Percentiles rank a stretch among this genome's conserved stretches.
Evolutionary conservation across 2,329 filamentous ascomycete genomes (phyloP).

Genomic region (Colletotrichum cordylinicola): DNA sequence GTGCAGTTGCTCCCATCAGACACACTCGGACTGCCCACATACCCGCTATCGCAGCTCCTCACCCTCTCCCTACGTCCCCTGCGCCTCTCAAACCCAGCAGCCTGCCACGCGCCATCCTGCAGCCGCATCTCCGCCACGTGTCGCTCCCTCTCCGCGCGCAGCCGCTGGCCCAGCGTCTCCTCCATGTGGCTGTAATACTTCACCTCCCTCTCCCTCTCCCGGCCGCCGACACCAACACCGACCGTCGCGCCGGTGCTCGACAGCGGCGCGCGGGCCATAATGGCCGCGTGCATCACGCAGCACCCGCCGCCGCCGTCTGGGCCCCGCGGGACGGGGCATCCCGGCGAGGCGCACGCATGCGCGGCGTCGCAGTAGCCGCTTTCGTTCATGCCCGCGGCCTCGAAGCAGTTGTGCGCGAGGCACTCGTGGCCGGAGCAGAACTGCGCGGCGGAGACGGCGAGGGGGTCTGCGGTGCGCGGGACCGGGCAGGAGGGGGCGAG

Average conservation of each 20-base stretch:
- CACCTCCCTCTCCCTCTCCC: not conserved
- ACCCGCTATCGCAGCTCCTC: slow-evolving; percentile 20
- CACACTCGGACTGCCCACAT: slow-evolving; percentile 7
- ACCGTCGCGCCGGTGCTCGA: not conserved
- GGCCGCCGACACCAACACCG: not conserved
- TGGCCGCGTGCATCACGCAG: slow-evolving; percentile 11
- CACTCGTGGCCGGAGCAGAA: slow-evolving; percentile 22
- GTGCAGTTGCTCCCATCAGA: slow-evolving; percentile 3
- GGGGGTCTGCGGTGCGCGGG: slow-evolving; percentile 17
- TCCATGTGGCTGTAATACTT: slow-evolving; percentile 7
- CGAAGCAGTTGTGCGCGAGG: not conserved
- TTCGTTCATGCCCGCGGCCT: not conserved
- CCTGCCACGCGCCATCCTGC: not conserved
- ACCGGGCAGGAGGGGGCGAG: not conserved
- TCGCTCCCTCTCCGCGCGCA: slow-evolving; percentile 15
- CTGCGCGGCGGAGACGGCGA: not conserved
- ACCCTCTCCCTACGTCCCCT: not conserved
- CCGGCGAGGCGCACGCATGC: slow-evolving; percentile 8
- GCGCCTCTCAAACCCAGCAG: not conserved
- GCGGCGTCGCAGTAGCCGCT: slow-evolving; percentile 6
- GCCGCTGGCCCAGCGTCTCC: slow-evolving; percentile 18
- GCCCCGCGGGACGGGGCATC: not conserved
- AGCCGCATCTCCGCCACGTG: slow-evolving; percentile 5
- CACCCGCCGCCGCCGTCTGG: not conserved
- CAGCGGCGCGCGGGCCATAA: not conserved